Percentiles rank a stretch among this genome's conserved stretches.
phyloP scores from a whole-genome alignment of 2,329 filamentous ascomycete genomes.

The Colletotrichum liaoningense region DNA sequence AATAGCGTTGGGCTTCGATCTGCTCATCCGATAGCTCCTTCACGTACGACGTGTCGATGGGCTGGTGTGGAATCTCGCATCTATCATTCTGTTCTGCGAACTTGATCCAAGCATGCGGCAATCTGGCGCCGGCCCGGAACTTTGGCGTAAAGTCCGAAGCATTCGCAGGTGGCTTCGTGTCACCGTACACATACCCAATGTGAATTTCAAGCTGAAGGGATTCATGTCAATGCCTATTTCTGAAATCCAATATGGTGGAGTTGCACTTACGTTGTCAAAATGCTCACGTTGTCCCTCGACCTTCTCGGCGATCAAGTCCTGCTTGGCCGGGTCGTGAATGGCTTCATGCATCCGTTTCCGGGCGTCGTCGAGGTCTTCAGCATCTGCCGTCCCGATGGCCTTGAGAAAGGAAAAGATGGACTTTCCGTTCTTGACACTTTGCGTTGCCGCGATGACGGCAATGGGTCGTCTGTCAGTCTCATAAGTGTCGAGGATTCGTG shows the following conservation, averaged over 20 bases:
- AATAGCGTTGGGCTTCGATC: conserved; percentile 43
- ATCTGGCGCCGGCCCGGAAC: conserved; percentile 50
- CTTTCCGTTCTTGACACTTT: conserved; percentile 56
- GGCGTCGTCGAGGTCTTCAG: conserved; percentile 42
- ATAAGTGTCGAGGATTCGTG: conserved; percentile 49
- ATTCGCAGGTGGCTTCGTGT: conserved; percentile 44
- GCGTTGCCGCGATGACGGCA: conserved; percentile 51
- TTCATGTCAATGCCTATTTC: too few relatives aligned
- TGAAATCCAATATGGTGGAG: too few relatives aligned
- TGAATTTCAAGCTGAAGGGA: conserved; percentile 52
- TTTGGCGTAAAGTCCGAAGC: conserved; percentile 50
- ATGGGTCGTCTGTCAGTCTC: conserved; percentile 50
- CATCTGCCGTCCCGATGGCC: conserved; percentile 48
- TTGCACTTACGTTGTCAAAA: conserved; percentile 49
- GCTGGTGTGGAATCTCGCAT: too few relatives aligned
- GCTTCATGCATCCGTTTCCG: conserved; percentile 44
- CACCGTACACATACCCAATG: conserved; percentile 56
- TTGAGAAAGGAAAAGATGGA: conserved; percentile 55
- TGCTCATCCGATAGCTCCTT: conserved; percentile 43
- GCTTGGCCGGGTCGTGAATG: conserved; percentile 44
- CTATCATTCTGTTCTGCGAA: too few relatives aligned
- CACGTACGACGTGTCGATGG: conserved; percentile 49
- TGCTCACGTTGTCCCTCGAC: conserved; percentile 53
- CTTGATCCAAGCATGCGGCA: conserved; percentile 54
- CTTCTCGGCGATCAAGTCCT: conserved; percentile 43